phyloP scores from a whole-genome alignment of 2,329 filamentous ascomycete genomes.

The Trichoderma breve region DNA sequence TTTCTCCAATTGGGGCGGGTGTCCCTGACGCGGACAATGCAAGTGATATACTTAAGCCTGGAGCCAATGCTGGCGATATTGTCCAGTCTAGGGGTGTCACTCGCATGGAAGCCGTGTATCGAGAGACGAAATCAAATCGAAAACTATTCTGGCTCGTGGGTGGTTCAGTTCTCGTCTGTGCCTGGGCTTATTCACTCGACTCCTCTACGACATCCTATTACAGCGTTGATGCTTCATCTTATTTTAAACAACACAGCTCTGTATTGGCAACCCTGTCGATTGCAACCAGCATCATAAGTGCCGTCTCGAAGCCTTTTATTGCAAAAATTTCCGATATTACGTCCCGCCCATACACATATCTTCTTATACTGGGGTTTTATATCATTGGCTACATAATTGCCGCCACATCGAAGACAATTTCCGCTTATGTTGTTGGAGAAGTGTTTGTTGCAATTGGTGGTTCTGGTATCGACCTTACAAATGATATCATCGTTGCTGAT shows the following conservation, averaged over 20 bases:
- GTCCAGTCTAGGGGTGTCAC: slow-evolving; percentile 27
- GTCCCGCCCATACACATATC: slow-evolving; percentile 60
- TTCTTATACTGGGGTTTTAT: slow-evolving; percentile 52
- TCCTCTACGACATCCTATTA: slow-evolving; percentile 32
- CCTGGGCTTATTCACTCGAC: slow-evolving; percentile 34
- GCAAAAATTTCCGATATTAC: slow-evolving; percentile 62
- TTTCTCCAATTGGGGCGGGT: not conserved
- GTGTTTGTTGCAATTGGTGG: slow-evolving; percentile 60
- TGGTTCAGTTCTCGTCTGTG: slow-evolving; percentile 32
- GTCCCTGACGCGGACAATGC: not conserved
- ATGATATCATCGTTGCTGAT: slow-evolving; percentile 63
- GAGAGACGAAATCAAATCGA: slow-evolving; percentile 28
- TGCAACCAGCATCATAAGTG: slow-evolving; percentile 40
- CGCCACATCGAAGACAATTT: slow-evolving; percentile 51
- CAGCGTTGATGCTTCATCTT: slow-evolving; percentile 31
- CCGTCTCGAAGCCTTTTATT: slow-evolving; percentile 59
- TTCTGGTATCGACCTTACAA: slow-evolving; percentile 58
- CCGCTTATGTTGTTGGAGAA: slow-evolving; percentile 51
- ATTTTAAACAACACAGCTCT: slow-evolving; percentile 31
- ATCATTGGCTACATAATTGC: slow-evolving; percentile 57
- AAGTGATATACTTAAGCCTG: slow-evolving; percentile 21
- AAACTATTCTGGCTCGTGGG: slow-evolving; percentile 30
- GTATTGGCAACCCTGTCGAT: slow-evolving; percentile 30
- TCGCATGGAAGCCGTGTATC: slow-evolving; percentile 33
- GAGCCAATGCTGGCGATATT: slow-evolving; percentile 25